Percentiles rank a stretch among this genome's conserved stretches.
Conservation (phyloP, 164 flowering plant species). For the Kalanchoe fedtschenkoi region DNA sequence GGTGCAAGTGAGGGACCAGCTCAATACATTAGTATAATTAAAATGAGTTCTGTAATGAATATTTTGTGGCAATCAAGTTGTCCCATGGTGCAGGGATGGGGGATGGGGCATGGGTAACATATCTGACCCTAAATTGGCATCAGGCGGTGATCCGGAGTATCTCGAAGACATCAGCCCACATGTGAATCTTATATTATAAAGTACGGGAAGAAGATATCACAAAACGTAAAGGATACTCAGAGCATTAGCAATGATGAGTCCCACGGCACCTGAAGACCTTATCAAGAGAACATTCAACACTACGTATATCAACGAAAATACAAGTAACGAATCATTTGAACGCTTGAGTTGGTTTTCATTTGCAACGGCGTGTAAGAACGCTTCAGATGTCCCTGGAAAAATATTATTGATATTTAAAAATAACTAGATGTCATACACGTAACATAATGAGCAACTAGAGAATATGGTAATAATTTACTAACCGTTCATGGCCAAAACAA, state of each 20-base stretch:
- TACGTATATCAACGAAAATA: constrained; percentile 67
- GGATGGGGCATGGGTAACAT: neutral
- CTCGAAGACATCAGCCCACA: neutral
- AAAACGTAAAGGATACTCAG: constrained; percentile 67
- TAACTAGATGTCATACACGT: neutral
- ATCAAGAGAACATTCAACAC: constrained; percentile 53
- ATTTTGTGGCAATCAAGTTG: no score
- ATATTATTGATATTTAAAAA: neutral
- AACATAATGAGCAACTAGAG: neutral
- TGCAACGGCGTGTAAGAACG: constrained; percentile 93
- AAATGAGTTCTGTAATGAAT: neutral
- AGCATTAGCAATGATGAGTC: constrained; percentile 78
- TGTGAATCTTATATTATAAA: neutral
- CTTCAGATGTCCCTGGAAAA: constrained; percentile 89
- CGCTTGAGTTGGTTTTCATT: constrained; percentile 58
- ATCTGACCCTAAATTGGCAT: neutral
- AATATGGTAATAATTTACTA: constrained; percentile 18
- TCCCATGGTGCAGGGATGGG: no score
- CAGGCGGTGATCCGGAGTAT: neutral
- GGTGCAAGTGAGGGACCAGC: neutral
- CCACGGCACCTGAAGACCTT: constrained; percentile 68
- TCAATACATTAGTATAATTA: neutral
- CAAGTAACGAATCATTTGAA: constrained; percentile 60
- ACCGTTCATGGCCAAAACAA: constrained; percentile 94
- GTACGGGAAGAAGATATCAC: neutral